Conservation (phyloP, 2,329 filamentous ascomycete species). For the Aspergillus japonicus region DNA sequence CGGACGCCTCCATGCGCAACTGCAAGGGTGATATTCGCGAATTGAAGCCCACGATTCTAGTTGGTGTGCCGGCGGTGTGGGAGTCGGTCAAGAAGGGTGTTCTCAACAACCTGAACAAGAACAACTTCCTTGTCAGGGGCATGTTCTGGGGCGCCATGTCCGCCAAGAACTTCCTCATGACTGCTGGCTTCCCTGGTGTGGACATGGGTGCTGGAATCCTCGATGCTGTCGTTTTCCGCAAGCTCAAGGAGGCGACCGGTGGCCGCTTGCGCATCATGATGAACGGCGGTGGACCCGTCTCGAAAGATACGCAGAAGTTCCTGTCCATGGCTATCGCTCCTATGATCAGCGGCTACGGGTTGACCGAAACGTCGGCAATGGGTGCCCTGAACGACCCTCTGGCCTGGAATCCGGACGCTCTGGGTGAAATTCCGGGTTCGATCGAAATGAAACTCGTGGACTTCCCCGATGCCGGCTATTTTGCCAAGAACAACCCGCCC, state of each 20-base stretch:
- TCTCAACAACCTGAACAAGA: constrained; percentile 70
- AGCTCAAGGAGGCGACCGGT: constrained; percentile 86
- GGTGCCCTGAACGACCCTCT: constrained; percentile 65
- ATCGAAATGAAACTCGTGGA: constrained; percentile 92
- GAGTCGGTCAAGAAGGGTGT: constrained; percentile 97
- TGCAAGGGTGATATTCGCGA: constrained; percentile 93
- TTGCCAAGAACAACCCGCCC: constrained; percentile 68
- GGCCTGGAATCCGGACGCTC: constrained; percentile 73
- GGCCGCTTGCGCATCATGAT: constrained; percentile 84
- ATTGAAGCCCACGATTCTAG: constrained; percentile 82
- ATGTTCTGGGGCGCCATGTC: constrained; percentile 72
- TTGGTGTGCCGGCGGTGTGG: constrained; percentile 96
- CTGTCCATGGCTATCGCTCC: constrained; percentile 88
- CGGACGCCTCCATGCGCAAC: constrained; percentile 81
- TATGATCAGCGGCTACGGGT: constrained; percentile 90
- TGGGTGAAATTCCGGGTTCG: constrained; percentile 74
- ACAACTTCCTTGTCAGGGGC: constrained; percentile 67
- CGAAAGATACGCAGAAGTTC: constrained; percentile 84
- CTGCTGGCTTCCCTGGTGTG: constrained; percentile 50
- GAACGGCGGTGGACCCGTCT: constrained; percentile 90
- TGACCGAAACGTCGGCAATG: constrained; percentile 85
- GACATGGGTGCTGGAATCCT: constrained; percentile 62
- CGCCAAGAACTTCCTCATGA: constrained; percentile 61
- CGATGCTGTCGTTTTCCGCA: constrained; percentile 84
- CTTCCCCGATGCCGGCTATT: constrained; percentile 84